Evolutionary conservation across 495 filamentous ascomycete species (phyloP).

Genomic region (Aspergillus affinis): DNA sequence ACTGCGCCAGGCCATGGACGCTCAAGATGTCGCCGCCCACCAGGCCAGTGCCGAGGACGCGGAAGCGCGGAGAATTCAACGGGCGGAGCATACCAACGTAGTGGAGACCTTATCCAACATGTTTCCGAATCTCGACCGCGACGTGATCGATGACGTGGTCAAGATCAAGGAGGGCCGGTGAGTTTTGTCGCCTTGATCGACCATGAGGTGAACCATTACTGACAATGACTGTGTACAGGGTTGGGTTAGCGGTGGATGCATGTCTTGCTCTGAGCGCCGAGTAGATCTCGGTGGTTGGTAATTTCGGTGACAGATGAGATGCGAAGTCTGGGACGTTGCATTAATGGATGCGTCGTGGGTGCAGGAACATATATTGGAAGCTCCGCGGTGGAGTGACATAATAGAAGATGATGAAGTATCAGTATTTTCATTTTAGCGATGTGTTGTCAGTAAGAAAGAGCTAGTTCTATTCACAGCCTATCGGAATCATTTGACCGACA

Average conservation of each 20-base stretch:
- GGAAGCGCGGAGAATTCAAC: constrained; percentile 80
- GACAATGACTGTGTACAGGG: constrained; percentile 50
- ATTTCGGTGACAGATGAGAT: constrained; percentile 1
- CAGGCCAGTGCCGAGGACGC: constrained; percentile 93
- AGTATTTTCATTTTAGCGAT: too few relatives aligned
- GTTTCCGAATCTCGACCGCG: constrained; percentile 89
- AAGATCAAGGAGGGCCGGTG: constrained; percentile 88
- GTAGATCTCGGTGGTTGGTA: constrained; percentile 8
- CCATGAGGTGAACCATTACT: constrained; percentile 12
- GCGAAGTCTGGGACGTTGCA: not conserved
- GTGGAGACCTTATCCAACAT: constrained; percentile 90
- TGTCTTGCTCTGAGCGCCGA: constrained; percentile 74
- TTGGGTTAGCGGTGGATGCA: constrained; percentile 87
- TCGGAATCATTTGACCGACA: too few relatives aligned
- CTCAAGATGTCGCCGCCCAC: constrained; percentile 88
- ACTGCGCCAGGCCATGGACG: constrained; percentile 34
- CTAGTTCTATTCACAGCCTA: too few relatives aligned
- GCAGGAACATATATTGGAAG: not conserved
- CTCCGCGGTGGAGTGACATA: not conserved
- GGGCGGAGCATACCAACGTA: constrained; percentile 82
- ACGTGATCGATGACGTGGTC: constrained; percentile 92
- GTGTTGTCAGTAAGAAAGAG: too few relatives aligned
- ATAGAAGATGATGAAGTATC: not conserved
- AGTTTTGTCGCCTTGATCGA: constrained; percentile 32
- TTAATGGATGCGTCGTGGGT: not conserved